Conservation (phyloP, 495 filamentous ascomycete genomes). For the Pseudomonodictys pantanalensis region DNA sequence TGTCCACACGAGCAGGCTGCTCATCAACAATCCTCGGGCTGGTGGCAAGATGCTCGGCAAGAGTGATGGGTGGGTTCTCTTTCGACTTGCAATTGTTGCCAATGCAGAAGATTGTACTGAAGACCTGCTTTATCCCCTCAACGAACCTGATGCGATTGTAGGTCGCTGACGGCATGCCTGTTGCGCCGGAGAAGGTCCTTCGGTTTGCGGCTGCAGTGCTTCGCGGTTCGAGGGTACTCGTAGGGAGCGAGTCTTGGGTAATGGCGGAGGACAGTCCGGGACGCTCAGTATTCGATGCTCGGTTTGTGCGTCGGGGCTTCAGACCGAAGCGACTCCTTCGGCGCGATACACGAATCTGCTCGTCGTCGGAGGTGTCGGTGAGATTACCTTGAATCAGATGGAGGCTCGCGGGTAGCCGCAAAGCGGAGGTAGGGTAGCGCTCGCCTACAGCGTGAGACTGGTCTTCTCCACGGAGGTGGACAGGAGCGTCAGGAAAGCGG, state of each 20-base stretch:
- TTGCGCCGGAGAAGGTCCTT: not conserved
- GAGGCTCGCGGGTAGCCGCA: conserved; percentile 34
- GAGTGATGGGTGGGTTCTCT: too few relatives aligned
- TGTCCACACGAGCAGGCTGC: too few relatives aligned
- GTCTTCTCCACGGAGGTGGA: not conserved
- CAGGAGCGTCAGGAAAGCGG: not conserved
- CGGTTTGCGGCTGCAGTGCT: not conserved
- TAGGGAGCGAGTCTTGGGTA: not conserved
- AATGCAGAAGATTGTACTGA: not conserved
- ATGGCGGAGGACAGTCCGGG: too few relatives aligned
- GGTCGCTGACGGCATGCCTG: not conserved
- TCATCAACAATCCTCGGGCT: too few relatives aligned
- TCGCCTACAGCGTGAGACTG: conserved; percentile 38
- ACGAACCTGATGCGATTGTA: not conserved
- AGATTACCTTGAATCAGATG: too few relatives aligned
- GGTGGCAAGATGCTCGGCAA: too few relatives aligned
- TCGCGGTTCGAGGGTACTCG: not conserved
- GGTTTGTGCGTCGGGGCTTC: not conserved
- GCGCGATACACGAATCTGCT: not conserved
- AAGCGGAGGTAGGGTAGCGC: conserved; percentile 39
- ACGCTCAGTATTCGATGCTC: too few relatives aligned
- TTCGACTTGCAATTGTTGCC: not conserved
- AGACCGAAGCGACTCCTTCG: not conserved
- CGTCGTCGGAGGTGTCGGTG: not conserved
- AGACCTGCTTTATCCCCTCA: not conserved